Percentiles rank a stretch among this genome's conserved stretches.
These are phyloP conservation scores for Naganishia kalamii DNA, from an alignment of 768 basidiomycete genomes.

Conservation along the genomic window DNA sequence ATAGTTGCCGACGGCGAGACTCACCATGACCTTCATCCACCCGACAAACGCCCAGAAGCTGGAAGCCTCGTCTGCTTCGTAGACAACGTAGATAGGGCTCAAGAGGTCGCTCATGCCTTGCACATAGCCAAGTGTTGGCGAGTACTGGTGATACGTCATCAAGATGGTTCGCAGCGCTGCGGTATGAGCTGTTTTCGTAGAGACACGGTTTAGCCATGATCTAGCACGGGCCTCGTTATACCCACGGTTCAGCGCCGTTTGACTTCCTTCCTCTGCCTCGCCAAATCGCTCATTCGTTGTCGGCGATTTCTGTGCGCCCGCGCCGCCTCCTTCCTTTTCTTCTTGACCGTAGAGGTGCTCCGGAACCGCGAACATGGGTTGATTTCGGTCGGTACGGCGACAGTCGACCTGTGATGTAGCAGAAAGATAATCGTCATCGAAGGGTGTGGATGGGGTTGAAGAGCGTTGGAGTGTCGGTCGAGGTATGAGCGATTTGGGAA, in stretches of 20 bases:
- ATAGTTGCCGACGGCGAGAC: conserved; percentile 33
- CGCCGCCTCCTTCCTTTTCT: conserved; percentile 54
- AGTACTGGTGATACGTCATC: conserved; percentile 55
- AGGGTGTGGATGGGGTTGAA: background rate
- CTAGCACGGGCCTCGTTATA: background rate
- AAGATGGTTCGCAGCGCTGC: conserved; percentile 78
- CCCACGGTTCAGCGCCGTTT: conserved; percentile 42
- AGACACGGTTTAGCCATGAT: background rate
- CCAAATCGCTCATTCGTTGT: conserved; percentile 20
- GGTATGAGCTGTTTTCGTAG: conserved; percentile 56
- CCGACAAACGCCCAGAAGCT: conserved; percentile 96
- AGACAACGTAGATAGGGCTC: conserved; percentile 85
- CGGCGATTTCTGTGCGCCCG: conserved; percentile 17
- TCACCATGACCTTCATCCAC: conserved; percentile 90
- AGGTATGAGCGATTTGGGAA: background rate
- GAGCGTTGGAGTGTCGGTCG: conserved; percentile 2
- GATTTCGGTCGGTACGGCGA: conserved; percentile 88
- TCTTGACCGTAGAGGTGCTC: conserved; percentile 42
- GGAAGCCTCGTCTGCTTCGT: conserved; percentile 77
- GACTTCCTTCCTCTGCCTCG: conserved; percentile 43
- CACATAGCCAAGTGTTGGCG: conserved; percentile 69
- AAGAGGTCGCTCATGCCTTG: conserved; percentile 98
- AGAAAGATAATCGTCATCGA: conserved; percentile 49
- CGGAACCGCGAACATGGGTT: conserved; percentile 67
- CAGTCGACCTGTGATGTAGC: conserved; percentile 96